Base-by-base conservation (phyloP, 768 basidiomycete genomes). In the Hygrocybe coccinea region DNA sequence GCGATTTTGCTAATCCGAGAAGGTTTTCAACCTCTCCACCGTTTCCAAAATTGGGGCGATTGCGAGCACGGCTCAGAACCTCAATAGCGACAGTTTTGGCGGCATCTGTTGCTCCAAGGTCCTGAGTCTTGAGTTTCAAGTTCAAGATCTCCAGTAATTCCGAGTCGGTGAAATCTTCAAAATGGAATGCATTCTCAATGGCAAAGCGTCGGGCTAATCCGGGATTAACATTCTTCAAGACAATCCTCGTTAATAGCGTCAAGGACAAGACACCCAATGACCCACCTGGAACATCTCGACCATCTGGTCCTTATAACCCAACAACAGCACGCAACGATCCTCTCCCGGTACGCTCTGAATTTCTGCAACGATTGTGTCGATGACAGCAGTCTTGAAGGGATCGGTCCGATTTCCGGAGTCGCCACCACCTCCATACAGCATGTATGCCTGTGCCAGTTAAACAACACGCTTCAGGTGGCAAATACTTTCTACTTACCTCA, bases 311-410 rank as follows among this genome's bases (percentile, higher is more conserved):
- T 81, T 79, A 66, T 87, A 88, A 0, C 86, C 86, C 1, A 85
- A 64, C 43, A 87, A 65, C 10, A 88, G 69, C 0, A 88, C 82
- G 52, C 84, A 86, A 29, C 85, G 76, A 63, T 87, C 86, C 62
- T 88, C 86, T 3, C 86, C 85, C 1, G 83, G 82, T 0, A 76
- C 76, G 44, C 78, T 84, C 60, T 88, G 86, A 2, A 88, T 79
- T 65, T 88, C 86, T 0, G 86, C 86, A 0, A 88, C 86, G 25
- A 88, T 79, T 0, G 86, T 86, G 62, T 88, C 86, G 25, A 87
- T 85, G 39, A 88, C 86, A 0, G 84, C 76, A 1, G 82, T 84
- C 59, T 86, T 86, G 67, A 69, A 87, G 0, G 73, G 65, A 58
- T 87, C 84, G 14, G 60, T 69, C 8, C 64, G 38, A 43, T 64